Percentiles rank a stretch among this genome's conserved stretches.
phyloP scores from a whole-genome alignment of 129 eudicot species.

The Pulicaria dysenterica region DNA sequence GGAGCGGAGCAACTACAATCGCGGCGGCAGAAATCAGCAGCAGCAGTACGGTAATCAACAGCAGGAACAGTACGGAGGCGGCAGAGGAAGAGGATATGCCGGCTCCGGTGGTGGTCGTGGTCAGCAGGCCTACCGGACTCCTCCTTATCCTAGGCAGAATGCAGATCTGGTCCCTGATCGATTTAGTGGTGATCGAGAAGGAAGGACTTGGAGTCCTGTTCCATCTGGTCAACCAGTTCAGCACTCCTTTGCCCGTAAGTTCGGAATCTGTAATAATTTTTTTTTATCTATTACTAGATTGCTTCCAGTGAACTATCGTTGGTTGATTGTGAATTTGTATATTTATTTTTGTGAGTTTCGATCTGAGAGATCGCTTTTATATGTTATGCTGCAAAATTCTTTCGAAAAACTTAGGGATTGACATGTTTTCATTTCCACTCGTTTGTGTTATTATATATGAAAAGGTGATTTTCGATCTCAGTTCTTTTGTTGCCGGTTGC shows the following conservation, averaged over 20 bases:
- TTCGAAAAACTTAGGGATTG: too few species aligned
- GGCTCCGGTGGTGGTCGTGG: slow-evolving; percentile 12
- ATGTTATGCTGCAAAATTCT: too few species aligned
- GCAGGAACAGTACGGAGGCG: slow-evolving; percentile 13
- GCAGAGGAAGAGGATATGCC: neutral
- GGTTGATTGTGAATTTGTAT: too few species aligned
- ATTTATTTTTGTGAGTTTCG: too few species aligned
- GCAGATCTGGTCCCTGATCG: slow-evolving; percentile 9
- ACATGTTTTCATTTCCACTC: too few species aligned
- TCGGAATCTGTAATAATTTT: neutral
- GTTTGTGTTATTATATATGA: too few species aligned
- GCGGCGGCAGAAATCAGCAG: slow-evolving; percentile 17
- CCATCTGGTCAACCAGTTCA: neutral
- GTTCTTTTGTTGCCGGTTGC: too few species aligned
- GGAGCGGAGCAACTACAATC: slow-evolving; percentile 23
- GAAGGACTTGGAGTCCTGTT: neutral
- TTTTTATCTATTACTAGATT: neutral
- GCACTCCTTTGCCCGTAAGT: neutral
- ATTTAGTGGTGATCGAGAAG: slow-evolving; percentile 1
- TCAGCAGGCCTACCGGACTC: neutral
- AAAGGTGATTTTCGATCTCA: too few species aligned
- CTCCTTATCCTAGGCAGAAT: slow-evolving; percentile 6
- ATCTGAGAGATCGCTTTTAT: too few species aligned
- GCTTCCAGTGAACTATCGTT: too few species aligned
- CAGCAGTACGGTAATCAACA: slow-evolving; percentile 21